phyloP scores from a whole-genome alignment of 768 basidiomycete species.

The Termitomyces sp. region DNA sequence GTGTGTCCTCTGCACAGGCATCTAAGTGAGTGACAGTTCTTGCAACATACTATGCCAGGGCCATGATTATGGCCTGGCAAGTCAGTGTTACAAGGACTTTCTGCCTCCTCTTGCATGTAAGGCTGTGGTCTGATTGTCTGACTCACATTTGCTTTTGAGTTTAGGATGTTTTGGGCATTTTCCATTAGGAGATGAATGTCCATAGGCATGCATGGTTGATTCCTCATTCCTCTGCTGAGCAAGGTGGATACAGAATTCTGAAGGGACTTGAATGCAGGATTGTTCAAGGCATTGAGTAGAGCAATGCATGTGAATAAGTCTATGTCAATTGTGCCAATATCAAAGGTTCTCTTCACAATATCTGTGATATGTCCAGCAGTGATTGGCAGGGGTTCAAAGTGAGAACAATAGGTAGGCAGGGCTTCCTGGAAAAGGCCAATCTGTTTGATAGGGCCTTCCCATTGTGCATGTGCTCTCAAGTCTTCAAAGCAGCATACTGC shows the following conservation, averaged over 20 bases:
- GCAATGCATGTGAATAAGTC: not conserved
- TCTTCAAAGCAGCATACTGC: no score
- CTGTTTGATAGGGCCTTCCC: no score
- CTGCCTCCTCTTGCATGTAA: not conserved
- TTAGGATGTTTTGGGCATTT: slow-evolving; percentile 1
- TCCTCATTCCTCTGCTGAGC: not conserved
- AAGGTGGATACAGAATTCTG: not conserved
- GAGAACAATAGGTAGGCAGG: no score
- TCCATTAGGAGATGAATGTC: not conserved
- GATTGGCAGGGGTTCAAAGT: not conserved
- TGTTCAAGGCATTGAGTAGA: not conserved
- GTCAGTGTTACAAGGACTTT: not conserved
- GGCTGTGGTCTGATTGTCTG: not conserved
- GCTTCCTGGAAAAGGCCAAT: no score
- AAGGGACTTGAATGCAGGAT: not conserved
- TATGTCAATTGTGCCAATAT: not conserved
- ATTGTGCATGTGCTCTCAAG: no score
- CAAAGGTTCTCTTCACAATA: not conserved
- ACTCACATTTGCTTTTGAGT: not conserved
- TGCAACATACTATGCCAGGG: slow-evolving; percentile 5
- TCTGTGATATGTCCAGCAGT: not conserved
- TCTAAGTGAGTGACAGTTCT: slow-evolving; percentile 9
- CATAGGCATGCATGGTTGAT: slow-evolving; percentile 6
- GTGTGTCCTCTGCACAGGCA: slow-evolving; percentile 6
- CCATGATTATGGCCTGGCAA: not conserved